Base-by-base conservation (phyloP, 352 stramenopile species). In the Pythium vanterpoolii region DNA sequence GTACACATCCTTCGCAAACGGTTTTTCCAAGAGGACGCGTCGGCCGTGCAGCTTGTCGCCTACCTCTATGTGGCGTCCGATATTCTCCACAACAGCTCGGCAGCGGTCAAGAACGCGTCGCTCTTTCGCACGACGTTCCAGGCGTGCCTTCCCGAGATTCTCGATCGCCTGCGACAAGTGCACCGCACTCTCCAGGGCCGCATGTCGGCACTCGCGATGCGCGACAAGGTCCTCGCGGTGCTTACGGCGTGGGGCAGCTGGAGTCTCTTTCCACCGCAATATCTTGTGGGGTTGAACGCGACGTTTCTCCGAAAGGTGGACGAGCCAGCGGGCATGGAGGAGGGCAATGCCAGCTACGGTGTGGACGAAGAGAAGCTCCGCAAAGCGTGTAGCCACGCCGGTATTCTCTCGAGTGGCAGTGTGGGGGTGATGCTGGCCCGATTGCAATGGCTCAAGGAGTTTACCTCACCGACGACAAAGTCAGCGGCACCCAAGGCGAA, bases 51-150 rank as follows among this genome's bases (percentile, higher is more conserved):
- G 7, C 72, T 87, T 13, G 59, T 95, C 53, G 83, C 71, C 11
- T 72, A 82, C 24, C 56, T 97, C 46, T 96, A 90, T 54, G 72
- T 96, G 53, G 69, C 88, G 10, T 96, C 87, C 13, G 89, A 97
- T 52, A 86, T 97, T 39, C 69, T 97, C 31, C 86, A 96, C 74
- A 97, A 97, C 58, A 93, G 84, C 56, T 94, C 81, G 16, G 89
- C 87, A 27, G 71, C 78, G 13, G 79, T 96, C 42, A 91, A 93
- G 67, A 96, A 96, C 49, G 87, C 87, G n/a, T 94, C 85, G 39
- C 73, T 89, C 16, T 97, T 95, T 49, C 84, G 89, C 4, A 93
- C 87, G 34, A 90, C 82, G 51, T 89, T 97, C 57, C 78, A 96
- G 63, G 79, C 87, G 5, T 80, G 64, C 42, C 55, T 97, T 30